Conservation (phyloP, 108 stramenopile species). For the Skeletonema grethae region DNA sequence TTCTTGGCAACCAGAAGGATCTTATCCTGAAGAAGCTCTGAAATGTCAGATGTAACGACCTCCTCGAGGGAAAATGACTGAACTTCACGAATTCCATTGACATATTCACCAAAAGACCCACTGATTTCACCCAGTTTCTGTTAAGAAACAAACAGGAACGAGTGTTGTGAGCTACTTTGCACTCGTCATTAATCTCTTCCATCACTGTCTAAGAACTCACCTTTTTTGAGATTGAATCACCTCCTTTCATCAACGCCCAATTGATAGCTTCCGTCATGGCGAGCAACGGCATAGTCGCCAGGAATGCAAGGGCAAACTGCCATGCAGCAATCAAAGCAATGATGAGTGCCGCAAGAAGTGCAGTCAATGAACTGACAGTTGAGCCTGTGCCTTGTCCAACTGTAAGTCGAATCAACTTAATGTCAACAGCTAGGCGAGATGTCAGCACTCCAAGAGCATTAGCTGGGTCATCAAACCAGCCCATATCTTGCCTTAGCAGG, state of each 20-base stretch:
- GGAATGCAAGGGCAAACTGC: slow-evolving; percentile 52
- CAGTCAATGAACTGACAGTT: slow-evolving; percentile 13
- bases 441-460: slow-evolving; percentile 54
- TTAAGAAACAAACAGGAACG: no score
- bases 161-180: background rate
- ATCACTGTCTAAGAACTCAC: background rate
- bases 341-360: slow-evolving; percentile 41
- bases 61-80: slow-evolving; percentile 51
- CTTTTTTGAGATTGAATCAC: slow-evolving; percentile 29
- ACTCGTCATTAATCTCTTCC: background rate
- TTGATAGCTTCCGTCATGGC: slow-evolving; percentile 38
- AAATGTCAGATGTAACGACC: slow-evolving; percentile 35
- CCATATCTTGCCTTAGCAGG: slow-evolving; percentile 47
- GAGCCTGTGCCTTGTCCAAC: slow-evolving; percentile 39
- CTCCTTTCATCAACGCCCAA: slow-evolving; percentile 48
- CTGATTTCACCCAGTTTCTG: slow-evolving; percentile 26
- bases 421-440: slow-evolving; percentile 47
- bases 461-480: slow-evolving; percentile 46
- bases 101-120: slow-evolving; percentile 53
- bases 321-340: slow-evolving; percentile 57
- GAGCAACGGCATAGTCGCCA: slow-evolving; percentile 62
- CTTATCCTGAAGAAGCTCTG: slow-evolving; percentile 15
- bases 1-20: slow-evolving; percentile 18
- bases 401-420: slow-evolving; percentile 27
- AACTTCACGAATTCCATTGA: slow-evolving; percentile 63